Base-by-base conservation (phyloP, 106 monocot species). In the Apostasia shenzhenica region DNA sequence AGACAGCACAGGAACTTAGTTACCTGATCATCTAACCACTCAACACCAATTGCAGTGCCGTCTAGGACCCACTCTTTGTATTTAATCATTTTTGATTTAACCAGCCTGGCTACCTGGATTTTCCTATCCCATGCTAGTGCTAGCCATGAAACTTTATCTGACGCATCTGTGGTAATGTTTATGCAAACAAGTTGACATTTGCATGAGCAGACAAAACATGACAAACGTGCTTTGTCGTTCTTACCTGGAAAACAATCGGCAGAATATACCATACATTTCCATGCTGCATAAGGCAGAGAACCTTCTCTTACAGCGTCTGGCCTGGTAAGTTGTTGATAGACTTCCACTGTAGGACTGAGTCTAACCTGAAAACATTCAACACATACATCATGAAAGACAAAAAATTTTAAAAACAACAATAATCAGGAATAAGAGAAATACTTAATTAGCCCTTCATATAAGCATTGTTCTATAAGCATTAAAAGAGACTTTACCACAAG, bases 11-110 rank as follows among this genome's bases (percentile, higher is more conserved):
- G 76, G 57, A 2, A 14, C 55, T 10, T 2, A 48, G 46, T 65
- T 79, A 99, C 97, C 87, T 99, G 86, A 78, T 99, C 90, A 73
- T 88, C 90, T 66, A 93, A 75, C 97, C 97, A 99, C 44, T 87
- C 82, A 45, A 93, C 84, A 69, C 92, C 97, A 75, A 90, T 78
- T 44, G 87, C 87, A 39, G 80, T 75, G 67, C 87, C 81, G 60
- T 99, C 97, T 77, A 99, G 75, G 74, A 70, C 90, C 97, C 97
- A 99, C 64, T 89, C 90, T 43, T 46, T 81, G 61, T 87, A 69
- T 44, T 59, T 83, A 78, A 77, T 80, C 57, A 99, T 81, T 61
- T 93, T 67, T 62, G 97, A 84, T 78, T 93, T 90, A 47, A 87
- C 83, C 79, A 99, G 66, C 63, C 80, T 87, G 60, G 70, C 72